These are phyloP conservation scores for Spergularia azorica DNA, from an alignment of 179 eudicot species.

Conservation along the genomic window DNA sequence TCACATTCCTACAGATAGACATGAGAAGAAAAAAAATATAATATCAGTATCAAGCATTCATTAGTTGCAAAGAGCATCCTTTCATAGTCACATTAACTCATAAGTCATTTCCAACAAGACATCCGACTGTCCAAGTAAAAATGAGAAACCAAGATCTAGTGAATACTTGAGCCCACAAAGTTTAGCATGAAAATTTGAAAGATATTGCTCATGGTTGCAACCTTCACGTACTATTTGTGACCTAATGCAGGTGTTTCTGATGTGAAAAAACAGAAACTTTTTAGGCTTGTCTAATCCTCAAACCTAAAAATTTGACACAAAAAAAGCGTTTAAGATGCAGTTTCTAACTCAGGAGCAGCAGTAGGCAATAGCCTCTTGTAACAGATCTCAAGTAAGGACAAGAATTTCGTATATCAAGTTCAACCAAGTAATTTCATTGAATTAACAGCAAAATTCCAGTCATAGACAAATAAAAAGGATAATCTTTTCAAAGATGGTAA, in stretches of 20 bases:
- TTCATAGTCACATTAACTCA: conserved; percentile 4
- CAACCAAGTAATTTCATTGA: not conserved
- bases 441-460: not conserved
- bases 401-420: no score
- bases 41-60: not conserved
- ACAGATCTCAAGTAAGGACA: no score
- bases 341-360: no score
- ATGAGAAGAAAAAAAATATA: not conserved
- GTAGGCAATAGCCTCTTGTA: no score
- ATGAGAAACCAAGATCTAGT: not conserved
- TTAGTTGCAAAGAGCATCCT: not conserved
- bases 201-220: not conserved
- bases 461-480: not conserved
- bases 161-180: not conserved
- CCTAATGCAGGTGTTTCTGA: not conserved
- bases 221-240: not conserved
- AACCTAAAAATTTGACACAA: no score
- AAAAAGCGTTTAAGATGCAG: not conserved
- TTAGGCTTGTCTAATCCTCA: not conserved
- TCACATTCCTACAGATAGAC: conserved; percentile 61
- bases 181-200: not conserved
- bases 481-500: not conserved
- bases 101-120: conserved; percentile 9
- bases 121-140: not conserved
- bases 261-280: not conserved